phyloP scores from a whole-genome alignment of 2,329 filamentous ascomycete species.

The Elsinoe arachidis region DNA sequence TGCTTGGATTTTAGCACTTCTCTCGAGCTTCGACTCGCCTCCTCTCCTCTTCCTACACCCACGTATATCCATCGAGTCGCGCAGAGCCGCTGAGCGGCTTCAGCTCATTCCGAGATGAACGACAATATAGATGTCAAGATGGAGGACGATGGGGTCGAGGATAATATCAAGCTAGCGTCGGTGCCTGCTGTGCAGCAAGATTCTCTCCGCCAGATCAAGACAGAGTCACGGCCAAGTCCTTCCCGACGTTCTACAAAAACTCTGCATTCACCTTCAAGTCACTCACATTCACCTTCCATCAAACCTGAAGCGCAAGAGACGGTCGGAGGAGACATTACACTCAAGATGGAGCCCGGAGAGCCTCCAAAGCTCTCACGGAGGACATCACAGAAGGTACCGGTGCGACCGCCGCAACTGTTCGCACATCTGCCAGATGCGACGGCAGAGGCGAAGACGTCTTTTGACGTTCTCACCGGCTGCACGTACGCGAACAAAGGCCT shows the following conservation, averaged over 20 bases:
- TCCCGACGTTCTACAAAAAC: constrained; percentile 26
- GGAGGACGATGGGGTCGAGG: constrained; percentile 7
- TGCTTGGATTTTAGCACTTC: constrained; percentile 1
- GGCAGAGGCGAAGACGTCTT: constrained; percentile 62
- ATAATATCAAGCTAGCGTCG: constrained; percentile 7
- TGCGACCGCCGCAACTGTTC: constrained; percentile 59
- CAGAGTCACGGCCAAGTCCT: constrained; percentile 3
- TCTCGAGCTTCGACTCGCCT: background rate
- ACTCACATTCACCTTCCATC: constrained; percentile 29
- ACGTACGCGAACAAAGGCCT: constrained; percentile 87
- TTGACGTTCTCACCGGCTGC: constrained; percentile 75
- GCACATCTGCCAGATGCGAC: constrained; percentile 70
- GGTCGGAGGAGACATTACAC: constrained; percentile 51
- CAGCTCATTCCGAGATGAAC: background rate
- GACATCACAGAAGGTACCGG: constrained; percentile 58
- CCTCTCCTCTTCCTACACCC: background rate
- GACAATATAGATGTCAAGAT: constrained; percentile 12
- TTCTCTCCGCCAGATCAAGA: constrained; percentile 6
- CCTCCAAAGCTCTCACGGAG: constrained; percentile 66
- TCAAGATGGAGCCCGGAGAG: constrained; percentile 57
- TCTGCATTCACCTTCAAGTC: constrained; percentile 18
- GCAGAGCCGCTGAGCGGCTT: background rate
- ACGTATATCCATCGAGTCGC: background rate
- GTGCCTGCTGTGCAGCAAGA: constrained; percentile 1
- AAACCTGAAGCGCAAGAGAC: constrained; percentile 43